Evolutionary conservation across 1,284 basidiomycete genomes (phyloP).

Genomic region (Ceratobasidium papillatum): DNA sequence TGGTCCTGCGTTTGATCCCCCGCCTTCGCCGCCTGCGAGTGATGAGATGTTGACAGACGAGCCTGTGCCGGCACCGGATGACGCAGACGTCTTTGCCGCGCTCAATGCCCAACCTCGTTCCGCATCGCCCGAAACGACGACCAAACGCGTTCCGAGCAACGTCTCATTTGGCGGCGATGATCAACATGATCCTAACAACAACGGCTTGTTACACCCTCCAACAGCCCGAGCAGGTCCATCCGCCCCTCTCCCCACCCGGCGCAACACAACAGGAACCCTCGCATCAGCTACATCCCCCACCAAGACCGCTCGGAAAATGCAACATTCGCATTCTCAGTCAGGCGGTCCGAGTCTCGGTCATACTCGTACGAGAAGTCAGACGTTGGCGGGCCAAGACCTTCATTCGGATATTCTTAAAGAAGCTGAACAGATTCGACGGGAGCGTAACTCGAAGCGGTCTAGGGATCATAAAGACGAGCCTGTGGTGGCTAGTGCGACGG

Average conservation of each 20-base stretch:
- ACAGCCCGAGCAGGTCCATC: not conserved
- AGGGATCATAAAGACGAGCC: slow-evolving; percentile 50
- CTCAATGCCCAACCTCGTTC: slow-evolving; percentile 9
- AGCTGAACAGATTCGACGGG: slow-evolving; percentile 81
- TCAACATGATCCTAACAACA: not conserved
- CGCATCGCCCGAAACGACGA: slow-evolving; percentile 5
- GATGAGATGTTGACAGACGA: slow-evolving; percentile 29
- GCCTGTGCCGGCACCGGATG: not conserved
- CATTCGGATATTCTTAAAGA: slow-evolving; percentile 80
- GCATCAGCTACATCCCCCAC: not conserved
- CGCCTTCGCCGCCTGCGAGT: slow-evolving; percentile 24
- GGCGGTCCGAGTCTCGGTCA: slow-evolving; percentile 26
- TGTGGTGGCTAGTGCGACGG: slow-evolving; percentile 47
- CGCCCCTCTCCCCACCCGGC: slow-evolving; percentile 12
- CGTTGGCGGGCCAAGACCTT: slow-evolving; percentile 45
- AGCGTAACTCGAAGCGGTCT: slow-evolving; percentile 74
- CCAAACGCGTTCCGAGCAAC: not conserved
- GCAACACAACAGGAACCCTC: slow-evolving; percentile 27
- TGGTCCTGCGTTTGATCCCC: slow-evolving; percentile 26
- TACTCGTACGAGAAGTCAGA: slow-evolving; percentile 32
- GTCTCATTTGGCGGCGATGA: slow-evolving; percentile 30
- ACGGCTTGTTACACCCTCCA: slow-evolving; percentile 19
- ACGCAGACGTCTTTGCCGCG: slow-evolving; percentile 18
- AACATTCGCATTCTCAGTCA: slow-evolving; percentile 37
- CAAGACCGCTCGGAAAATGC: slow-evolving; percentile 26